A percentile compares a stretch with the other conserved stretches of the same genome.
phyloP scores from a whole-genome alignment of 768 basidiomycete species.

The Calocybe gangraenosa region DNA sequence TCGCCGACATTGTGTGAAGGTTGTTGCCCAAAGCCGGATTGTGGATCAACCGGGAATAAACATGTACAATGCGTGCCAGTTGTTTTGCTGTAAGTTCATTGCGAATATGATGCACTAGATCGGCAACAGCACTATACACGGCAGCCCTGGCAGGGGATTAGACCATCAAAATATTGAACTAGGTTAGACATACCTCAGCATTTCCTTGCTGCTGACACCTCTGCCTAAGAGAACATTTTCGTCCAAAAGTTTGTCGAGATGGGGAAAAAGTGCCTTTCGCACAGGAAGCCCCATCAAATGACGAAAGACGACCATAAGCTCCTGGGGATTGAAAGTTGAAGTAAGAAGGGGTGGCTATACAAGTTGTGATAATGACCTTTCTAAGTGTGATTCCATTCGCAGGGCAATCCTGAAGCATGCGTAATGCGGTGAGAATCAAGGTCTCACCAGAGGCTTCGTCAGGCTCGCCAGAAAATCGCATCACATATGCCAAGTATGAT shows the following conservation, averaged over 20 bases:
- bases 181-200: conserved; percentile 51
- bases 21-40: conserved; percentile 76
- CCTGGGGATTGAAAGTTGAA: conserved; percentile 40
- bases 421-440: conserved; percentile 72
- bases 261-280: conserved; percentile 70
- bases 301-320: conserved; percentile 87
- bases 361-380: conserved; percentile 47
- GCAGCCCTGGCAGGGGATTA: conserved; percentile 48
- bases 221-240: conserved; percentile 87
- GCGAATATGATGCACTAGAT: conserved; percentile 90
- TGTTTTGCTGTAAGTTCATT: conserved; percentile 75
- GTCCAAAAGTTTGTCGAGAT: conserved; percentile 87
- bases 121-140: conserved; percentile 86
- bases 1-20: conserved; percentile 87
- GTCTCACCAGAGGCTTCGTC: conserved; percentile 75
- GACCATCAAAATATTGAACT: background rate
- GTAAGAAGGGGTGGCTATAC: conserved; percentile 11
- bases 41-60: conserved; percentile 86
- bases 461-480: conserved; percentile 57
- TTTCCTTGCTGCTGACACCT: conserved; percentile 81
- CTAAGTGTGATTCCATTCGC: conserved; percentile 76
- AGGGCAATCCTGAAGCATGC: conserved; percentile 94
- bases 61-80: conserved; percentile 71
- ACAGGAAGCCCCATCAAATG: conserved; percentile 82
- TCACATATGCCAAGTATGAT: conserved; percentile 87